A percentile compares a stretch with the other conserved stretches of the same genome.
Evolutionary conservation across 331 rosid species (phyloP).

Genomic region (Phaseolus coccineus): DNA sequence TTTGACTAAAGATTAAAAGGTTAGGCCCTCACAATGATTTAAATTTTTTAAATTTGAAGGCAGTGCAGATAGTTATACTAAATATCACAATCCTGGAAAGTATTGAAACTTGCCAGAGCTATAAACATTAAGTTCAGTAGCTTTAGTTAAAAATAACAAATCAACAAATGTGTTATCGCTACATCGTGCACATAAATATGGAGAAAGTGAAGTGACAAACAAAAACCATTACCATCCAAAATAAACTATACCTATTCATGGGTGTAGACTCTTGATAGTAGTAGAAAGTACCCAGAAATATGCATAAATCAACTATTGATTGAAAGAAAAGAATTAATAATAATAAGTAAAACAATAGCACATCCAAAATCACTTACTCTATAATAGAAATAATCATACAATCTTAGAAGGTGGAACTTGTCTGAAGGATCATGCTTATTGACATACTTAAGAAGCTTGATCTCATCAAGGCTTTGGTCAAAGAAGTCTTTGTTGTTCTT

Average conservation of each 20-base stretch:
- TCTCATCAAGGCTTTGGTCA: conserved; percentile 99
- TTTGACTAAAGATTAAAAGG: not conserved
- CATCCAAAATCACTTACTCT: conserved; percentile 69
- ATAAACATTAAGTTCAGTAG: conserved; percentile 14
- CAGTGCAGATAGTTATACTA: conserved; percentile 6
- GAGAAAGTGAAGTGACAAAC: not conserved
- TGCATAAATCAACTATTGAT: conserved; percentile 8
- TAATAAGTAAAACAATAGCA: conserved; percentile 18
- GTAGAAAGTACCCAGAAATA: conserved; percentile 5
- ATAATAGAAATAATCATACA: conserved; percentile 95
- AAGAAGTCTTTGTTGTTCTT: conserved; percentile 99
- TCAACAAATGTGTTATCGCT: not conserved
- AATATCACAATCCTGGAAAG: conserved; percentile 14
- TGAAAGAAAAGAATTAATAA: conserved; percentile 8
- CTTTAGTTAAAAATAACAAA: not conserved
- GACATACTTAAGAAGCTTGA: conserved; percentile 98
- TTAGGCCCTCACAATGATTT: not conserved
- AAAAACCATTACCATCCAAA: not conserved
- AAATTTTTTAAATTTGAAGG: conserved; percentile 20
- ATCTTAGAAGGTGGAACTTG: conserved; percentile 93
- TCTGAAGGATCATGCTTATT: conserved; percentile 97
- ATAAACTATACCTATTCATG: conserved; percentile 1
- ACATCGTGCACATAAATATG: not conserved
- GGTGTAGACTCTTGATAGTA: not conserved
- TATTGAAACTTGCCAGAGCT: conserved; percentile 10